Evolutionary conservation across 208 protist species (phyloP).

Genomic region (Willaertia magna): DNA sequence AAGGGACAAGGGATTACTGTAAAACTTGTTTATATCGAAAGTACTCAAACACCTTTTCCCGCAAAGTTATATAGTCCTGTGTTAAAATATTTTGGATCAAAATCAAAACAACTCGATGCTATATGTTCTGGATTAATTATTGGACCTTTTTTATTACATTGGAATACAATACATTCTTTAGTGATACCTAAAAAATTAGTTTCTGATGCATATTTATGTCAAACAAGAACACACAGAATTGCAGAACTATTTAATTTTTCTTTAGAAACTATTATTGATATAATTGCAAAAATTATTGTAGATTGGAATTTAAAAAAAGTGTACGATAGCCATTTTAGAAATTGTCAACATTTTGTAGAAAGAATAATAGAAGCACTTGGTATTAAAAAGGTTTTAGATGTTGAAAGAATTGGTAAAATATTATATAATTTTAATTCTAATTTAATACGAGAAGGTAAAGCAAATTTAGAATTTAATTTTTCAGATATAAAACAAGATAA

Average conservation of each 20-base stretch:
- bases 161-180: not conserved
- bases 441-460: not conserved
- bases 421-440: not conserved
- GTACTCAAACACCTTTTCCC: not conserved
- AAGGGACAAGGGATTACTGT: not conserved
- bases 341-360: constrained; percentile 6
- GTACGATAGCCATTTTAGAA: not conserved
- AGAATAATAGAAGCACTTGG: not conserved
- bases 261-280: not conserved
- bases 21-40: not conserved
- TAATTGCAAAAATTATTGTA: not conserved
- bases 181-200: not conserved
- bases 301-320: not conserved
- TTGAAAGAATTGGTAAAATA: not conserved
- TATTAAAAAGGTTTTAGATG: not conserved
- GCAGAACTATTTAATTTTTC: not conserved
- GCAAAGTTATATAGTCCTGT: not conserved
- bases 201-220: not conserved
- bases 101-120: not conserved
- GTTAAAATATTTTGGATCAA: not conserved
- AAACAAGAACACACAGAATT: not conserved
- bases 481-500: not conserved
- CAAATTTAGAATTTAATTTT: not conserved
- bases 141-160: not conserved
- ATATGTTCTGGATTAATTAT: not conserved